These are phyloP conservation scores for Coriolopsis trogii DNA, from an alignment of 1,284 basidiomycete species.

Conservation along the genomic window DNA sequence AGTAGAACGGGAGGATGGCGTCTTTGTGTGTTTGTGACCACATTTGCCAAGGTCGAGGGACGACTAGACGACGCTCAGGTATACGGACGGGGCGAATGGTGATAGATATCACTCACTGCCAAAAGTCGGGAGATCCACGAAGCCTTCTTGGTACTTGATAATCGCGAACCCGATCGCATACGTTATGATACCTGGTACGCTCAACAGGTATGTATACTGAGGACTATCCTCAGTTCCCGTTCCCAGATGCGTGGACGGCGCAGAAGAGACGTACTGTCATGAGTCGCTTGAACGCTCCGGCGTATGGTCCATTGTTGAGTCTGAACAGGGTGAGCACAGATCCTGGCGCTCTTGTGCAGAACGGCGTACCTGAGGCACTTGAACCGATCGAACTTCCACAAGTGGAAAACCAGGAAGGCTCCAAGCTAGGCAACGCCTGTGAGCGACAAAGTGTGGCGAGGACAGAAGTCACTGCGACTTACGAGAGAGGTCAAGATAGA, in stretches of 20 bases:
- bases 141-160: slow-evolving; percentile 76
- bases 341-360: too few species aligned
- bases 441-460: not conserved
- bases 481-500: slow-evolving; percentile 55
- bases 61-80: slow-evolving; percentile 42
- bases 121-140: slow-evolving; percentile 41
- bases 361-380: slow-evolving; percentile 65
- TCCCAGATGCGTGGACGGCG: not conserved
- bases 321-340: slow-evolving; percentile 36
- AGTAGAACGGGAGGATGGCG: slow-evolving; percentile 63
- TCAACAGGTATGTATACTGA: slow-evolving; percentile 73
- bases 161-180: slow-evolving; percentile 63
- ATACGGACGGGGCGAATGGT: too few species aligned
- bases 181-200: slow-evolving; percentile 59
- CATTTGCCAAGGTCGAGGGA: slow-evolving; percentile 61
- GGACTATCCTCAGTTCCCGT: not conserved
- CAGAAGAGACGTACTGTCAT: slow-evolving; percentile 64
- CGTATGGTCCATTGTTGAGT: slow-evolving; percentile 65
- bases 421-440: slow-evolving; percentile 47
- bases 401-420: slow-evolving; percentile 65
- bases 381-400: slow-evolving; percentile 80
- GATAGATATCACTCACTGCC: slow-evolving; percentile 63
- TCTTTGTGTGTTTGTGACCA: slow-evolving; percentile 52
- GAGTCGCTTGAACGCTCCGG: slow-evolving; percentile 75
- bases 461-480: slow-evolving; percentile 20